A percentile compares a stretch with the other conserved stretches of the same genome.
phyloP scores from a whole-genome alignment of 441 rosid genomes.

The Kokia cookei region DNA sequence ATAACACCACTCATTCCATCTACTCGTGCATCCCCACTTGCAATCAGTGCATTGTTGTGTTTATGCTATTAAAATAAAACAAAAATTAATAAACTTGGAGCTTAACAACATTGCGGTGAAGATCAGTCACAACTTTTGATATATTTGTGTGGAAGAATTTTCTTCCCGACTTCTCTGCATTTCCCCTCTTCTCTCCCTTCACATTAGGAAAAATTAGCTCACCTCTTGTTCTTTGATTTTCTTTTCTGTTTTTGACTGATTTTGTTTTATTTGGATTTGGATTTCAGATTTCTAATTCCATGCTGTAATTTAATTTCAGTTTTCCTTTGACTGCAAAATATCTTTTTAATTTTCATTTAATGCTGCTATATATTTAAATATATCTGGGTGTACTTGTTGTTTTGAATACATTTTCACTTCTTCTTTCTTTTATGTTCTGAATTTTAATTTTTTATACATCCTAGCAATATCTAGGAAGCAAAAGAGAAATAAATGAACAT shows the following conservation, averaged over 20 bases:
- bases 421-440: not conserved
- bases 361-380: not conserved
- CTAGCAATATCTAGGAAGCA: too few species aligned
- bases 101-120: too few species aligned
- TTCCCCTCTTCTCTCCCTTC: not conserved
- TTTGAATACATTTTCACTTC: not conserved
- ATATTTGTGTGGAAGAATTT: too few species aligned
- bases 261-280: not conserved
- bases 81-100: too few species aligned
- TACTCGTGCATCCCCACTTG: too few species aligned
- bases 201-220: not conserved
- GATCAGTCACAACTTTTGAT: too few species aligned
- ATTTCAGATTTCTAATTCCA: not conserved
- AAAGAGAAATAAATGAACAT: too few species aligned
- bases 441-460: too few species aligned
- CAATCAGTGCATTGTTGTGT: too few species aligned
- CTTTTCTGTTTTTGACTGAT: not conserved
- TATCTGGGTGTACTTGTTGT: not conserved
- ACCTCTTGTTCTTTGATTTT: not conserved
- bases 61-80: too few species aligned
- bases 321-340: not conserved
- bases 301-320: not conserved
- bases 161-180: not conserved
- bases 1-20: too few species aligned
- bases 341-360: not conserved